Evolutionary conservation across 805 yeast genomes (phyloP).

Genomic region (Candida hungchunana): DNA sequence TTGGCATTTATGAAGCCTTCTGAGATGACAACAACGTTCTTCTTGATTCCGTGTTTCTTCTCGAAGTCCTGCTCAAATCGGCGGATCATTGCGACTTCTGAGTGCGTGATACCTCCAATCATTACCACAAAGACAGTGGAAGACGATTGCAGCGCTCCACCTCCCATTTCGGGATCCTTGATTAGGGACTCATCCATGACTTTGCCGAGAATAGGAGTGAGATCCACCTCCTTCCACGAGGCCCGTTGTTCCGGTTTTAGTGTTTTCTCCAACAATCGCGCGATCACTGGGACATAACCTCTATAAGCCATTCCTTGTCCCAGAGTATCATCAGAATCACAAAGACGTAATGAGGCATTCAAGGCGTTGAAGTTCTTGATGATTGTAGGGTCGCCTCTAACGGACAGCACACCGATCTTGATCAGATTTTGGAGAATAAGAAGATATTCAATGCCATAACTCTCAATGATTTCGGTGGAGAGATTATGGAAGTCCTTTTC

Average conservation of each 20-base stretch:
- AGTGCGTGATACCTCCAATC: conserved; percentile 82
- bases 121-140: conserved; percentile 44
- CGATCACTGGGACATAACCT: conserved; percentile 74
- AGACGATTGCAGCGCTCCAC: conserved; percentile 20
- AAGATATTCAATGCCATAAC: conserved; percentile 58
- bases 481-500: conserved; percentile 57
- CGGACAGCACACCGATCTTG: conserved; percentile 39
- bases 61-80: conserved; percentile 46
- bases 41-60: conserved; percentile 29
- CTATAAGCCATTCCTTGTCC: conserved; percentile 41
- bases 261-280: conserved; percentile 67
- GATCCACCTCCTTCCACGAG: conserved; percentile 37
- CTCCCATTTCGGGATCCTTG: conserved; percentile 17
- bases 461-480: conserved; percentile 51
- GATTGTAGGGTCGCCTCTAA: conserved; percentile 29
- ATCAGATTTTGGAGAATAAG: conserved; percentile 44
- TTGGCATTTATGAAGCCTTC: conserved; percentile 45
- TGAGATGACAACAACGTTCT: conserved; percentile 41
- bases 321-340: conserved; percentile 6
- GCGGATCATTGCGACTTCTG: conserved; percentile 74
- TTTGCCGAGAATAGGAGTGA: conserved; percentile 33
- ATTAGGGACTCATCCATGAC: conserved; percentile 24
- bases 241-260: conserved; percentile 36
- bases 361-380: conserved; percentile 32
- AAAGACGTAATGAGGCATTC: conserved; percentile 28